These are phyloP conservation scores for Trypanosoma mega DNA, from an alignment of 208 protist species.

Conservation along the genomic window DNA sequence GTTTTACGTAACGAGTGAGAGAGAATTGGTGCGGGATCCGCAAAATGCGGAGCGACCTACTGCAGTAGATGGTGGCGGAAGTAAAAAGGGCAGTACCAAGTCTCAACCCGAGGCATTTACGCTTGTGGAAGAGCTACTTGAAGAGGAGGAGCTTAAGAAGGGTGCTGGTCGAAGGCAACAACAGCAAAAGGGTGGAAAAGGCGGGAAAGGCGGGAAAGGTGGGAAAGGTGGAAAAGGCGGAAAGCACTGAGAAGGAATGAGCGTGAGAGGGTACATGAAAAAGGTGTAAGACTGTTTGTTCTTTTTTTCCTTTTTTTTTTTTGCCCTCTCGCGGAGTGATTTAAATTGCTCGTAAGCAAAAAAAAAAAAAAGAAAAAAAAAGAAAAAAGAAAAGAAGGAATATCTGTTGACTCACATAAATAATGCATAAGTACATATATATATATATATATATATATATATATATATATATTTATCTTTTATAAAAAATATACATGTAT, in stretches of 20 bases:
- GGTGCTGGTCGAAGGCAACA: constrained; percentile 38
- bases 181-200: constrained; percentile 21
- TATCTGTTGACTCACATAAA: too few species aligned
- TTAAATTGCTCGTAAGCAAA: constrained; percentile 16
- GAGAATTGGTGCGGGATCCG: constrained; percentile 54
- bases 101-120: constrained; percentile 38
- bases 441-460: too few species aligned
- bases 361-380: constrained; percentile 24
- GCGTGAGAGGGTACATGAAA: too few species aligned
- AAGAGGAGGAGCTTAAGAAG: constrained; percentile 36
- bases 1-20: constrained; percentile 66
- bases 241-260: constrained; percentile 24
- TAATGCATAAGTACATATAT: too few species aligned
- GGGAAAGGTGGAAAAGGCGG: constrained; percentile 41
- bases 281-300: too few species aligned
- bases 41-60: constrained; percentile 15
- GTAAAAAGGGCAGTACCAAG: constrained; percentile 27
- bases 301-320: constrained; percentile 5
- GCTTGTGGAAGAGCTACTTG: constrained; percentile 55
- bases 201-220: constrained; percentile 20
- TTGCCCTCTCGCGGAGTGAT: too few species aligned
- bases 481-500: too few species aligned
- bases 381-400: constrained; percentile 25
- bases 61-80: constrained; percentile 2
- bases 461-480: too few species aligned